Evolutionary conservation across 139 green algal species (phyloP).

Genomic region (Chlamydomonas asymmetrica): DNA sequence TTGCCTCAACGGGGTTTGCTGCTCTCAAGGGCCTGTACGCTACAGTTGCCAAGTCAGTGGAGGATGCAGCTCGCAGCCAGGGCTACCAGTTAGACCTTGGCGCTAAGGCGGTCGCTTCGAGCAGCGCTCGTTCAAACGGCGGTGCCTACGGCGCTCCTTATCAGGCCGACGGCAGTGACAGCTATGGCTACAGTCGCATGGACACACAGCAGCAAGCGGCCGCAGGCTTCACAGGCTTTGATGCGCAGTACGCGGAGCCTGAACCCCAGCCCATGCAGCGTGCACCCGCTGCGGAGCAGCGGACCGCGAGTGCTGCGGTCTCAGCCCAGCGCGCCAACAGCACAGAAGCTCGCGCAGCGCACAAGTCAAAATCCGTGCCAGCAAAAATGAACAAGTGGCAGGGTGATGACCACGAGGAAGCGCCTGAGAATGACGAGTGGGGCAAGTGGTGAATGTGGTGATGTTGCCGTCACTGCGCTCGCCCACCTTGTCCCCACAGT

Average conservation of each 20-base stretch:
- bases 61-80: conserved; percentile 51
- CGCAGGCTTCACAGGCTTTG: conserved; percentile 22
- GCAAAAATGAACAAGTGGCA: background rate
- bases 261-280: background rate
- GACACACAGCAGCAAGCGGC: background rate
- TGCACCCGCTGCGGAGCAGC: background rate
- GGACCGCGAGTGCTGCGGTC: background rate
- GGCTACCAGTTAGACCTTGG: conserved; percentile 59
- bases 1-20: conserved; percentile 50
- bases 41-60: conserved; percentile 51
- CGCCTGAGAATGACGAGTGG: conserved; percentile 20
- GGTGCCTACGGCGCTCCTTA: background rate
- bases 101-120: conserved; percentile 28
- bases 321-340: background rate
- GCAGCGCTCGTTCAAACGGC: background rate
- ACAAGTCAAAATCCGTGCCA: conserved; percentile 27
- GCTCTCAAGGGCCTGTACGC: conserved; percentile 56
- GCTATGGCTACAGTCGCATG: background rate
- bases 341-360: background rate
- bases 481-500: too few relatives aligned
- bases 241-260: conserved; percentile 2
- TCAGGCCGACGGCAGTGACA: background rate
- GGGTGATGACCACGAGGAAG: background rate
- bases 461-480: too few relatives aligned
- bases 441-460: conserved; percentile 27